Evolutionary conservation across 1,284 basidiomycete genomes (phyloP), one percentile per base, ranked within the genome.

Genomic region (Gymnopus androsaceus): DNA sequence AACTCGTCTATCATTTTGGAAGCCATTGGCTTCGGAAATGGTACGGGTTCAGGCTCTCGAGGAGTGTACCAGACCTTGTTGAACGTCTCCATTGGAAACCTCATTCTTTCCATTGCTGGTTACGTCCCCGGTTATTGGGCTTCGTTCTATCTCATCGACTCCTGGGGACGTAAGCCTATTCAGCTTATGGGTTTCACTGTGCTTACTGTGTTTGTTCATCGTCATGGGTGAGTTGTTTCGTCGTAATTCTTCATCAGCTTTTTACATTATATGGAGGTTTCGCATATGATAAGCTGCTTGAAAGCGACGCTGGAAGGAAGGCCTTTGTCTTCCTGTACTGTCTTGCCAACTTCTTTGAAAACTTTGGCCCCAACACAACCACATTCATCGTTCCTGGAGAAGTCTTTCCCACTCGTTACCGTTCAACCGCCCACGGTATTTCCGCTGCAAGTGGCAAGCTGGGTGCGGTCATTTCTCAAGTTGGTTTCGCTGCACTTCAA

Each of bases 341-440:
- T 69, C 72, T 91, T 25, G 77, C 87, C 59, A 84, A 87, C 68
- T 86, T 87, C 75, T 87, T 86, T 80, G 81, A 87, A 74, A 87
- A 87, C 70, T 88, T 87, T 67, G 90, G 91, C 11, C 59, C 59
- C 19, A 61, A 61, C 34, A 50, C 45, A 5, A 59, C 58, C 14
- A 61, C 60, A 30, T 61, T 51, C 27, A 67, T 94, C 62, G 78
- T 94, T 33, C 92, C 93, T 7, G 90, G 89, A 55, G 91, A 95
- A 70, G 83, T 79, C 28, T 95, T 94, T 85, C 92, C 92, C 2
- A 94, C 92, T 2, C 85, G 92, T 44, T 92, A 92, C 73, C 81
- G 91, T 49, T 89, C 88, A 0, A 92, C 90, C 4, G 87, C 83
- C 2, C 90, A 94, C 71, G 92, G 92, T 71, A 92, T 95, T 68